Base-by-base conservation (phyloP, 306 rosid genomes). In the Sphenostylis stenocarpa region DNA sequence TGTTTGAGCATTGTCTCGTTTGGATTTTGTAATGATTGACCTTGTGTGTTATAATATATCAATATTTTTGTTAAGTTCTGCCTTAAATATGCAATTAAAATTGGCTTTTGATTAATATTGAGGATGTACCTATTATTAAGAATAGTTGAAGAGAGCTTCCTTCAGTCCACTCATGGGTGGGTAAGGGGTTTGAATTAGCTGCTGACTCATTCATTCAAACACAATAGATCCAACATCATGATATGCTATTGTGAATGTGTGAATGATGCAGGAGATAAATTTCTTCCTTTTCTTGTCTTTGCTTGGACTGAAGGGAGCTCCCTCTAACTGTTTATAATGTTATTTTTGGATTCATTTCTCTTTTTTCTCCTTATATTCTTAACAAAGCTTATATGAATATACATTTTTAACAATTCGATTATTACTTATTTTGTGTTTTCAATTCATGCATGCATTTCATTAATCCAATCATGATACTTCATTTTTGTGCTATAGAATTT, bases 241-340 rank as follows among this genome's bases (percentile, higher is more conserved):
- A 28, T 15, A 66, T 65, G 68, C 91, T 88, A 88, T 88, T 77
- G 87, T 73, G 97, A 81, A 85, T 92, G 97, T 87, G 89, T 92
- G 97, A 92, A 92, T 92, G 97, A 92, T 84, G 90, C 90, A 76
- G 96, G 96, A 92, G 97, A 39, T 88, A 80, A 89, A 80, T 60
- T 87, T 90, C 91, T 76, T 85, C 84, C 90, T 84, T 80, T 84
- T 85, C 88, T 79, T 81, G 41, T 87, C 93, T 84, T 5, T 92
- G 91, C 97, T 92, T 92, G 97, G 97, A 92, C 97, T 92, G 97
- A 92, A 92, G 97, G 97, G 97, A 92, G 97, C 97, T 92, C 97
- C 97, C 96, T 92, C 84, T 79, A 72, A 26, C 77, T 81, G 15
- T 64, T 16, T 51, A 9, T 84, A 36, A 23, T 83, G 45, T 64